Conservation (phyloP, 129 eudicot genomes). For the Lonicera japonica region DNA sequence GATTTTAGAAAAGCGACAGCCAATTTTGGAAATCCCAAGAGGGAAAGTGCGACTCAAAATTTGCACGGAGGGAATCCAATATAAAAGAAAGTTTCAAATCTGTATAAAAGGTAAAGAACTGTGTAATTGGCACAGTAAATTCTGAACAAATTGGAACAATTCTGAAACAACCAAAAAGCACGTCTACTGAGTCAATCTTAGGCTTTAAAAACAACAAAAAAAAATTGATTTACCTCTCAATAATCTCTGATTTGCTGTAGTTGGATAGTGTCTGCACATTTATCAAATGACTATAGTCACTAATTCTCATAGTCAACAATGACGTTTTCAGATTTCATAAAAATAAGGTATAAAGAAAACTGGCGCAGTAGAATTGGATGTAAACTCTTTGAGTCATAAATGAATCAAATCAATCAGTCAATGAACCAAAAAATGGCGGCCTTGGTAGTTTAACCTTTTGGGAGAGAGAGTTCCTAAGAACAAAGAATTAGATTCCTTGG, state of each 20-base stretch:
- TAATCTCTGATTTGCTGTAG: constrained; percentile 73
- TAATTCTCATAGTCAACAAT: background rate
- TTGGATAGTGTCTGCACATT: constrained; percentile 60
- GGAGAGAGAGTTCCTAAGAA: background rate
- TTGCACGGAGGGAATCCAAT: no score
- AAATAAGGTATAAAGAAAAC: no score
- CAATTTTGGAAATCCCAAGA: no score
- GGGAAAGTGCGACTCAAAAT: no score
- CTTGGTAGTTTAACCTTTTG: no score
- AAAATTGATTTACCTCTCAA: constrained; percentile 61
- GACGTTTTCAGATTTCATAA: background rate
- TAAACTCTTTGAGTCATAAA: background rate
- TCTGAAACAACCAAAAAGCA: background rate
- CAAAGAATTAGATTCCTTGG: no score
- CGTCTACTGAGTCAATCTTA: background rate
- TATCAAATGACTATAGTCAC: constrained; percentile 7
- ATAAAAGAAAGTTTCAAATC: background rate
- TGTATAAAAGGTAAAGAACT: background rate
- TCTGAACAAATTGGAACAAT: no score
- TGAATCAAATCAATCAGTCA: background rate
- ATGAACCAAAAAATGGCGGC: background rate
- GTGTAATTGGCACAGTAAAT: no score
- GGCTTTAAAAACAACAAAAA: background rate
- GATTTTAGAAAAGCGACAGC: no score
- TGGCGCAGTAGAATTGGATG: background rate